phyloP scores from a whole-genome alignment of 192 early-diverging fungal genomes.

The Physocladia obscura region DNA sequence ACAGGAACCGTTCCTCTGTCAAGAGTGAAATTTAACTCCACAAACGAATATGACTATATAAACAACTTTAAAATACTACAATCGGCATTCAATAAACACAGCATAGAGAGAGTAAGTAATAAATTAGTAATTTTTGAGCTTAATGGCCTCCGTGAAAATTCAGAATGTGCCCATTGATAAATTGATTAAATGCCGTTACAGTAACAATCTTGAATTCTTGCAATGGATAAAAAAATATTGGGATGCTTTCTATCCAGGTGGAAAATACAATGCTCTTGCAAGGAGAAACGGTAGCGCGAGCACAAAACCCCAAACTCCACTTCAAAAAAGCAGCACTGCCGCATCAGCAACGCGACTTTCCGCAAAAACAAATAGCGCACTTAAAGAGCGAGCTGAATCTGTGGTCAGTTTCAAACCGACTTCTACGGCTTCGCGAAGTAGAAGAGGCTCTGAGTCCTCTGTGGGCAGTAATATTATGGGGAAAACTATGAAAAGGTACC shows the following conservation, averaged over 20 bases:
- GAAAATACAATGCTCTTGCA: conserved; percentile 70
- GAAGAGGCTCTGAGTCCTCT: too few species aligned
- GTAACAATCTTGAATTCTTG: conserved; percentile 92
- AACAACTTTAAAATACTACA: conserved; percentile 88
- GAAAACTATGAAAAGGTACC: too few species aligned
- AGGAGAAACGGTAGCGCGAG: conserved; percentile 40
- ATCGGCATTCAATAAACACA: conserved; percentile 71
- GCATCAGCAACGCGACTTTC: background rate
- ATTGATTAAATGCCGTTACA: conserved; percentile 85
- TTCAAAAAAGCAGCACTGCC: background rate
- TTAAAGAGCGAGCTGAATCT: background rate
- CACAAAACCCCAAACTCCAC: background rate
- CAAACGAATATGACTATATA: conserved; percentile 86
- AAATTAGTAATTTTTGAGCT: background rate
- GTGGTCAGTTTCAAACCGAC: too few species aligned
- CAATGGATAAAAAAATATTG: conserved; percentile 88
- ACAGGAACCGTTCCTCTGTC: conserved; percentile 64
- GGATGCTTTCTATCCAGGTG: conserved; percentile 75
- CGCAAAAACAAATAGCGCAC: background rate
- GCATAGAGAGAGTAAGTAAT: conserved; percentile 69
- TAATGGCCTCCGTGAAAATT: background rate
- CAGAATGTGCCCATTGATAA: conserved; percentile 77
- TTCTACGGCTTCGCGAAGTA: too few species aligned
- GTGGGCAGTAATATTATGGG: too few species aligned
- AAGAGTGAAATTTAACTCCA: conserved; percentile 83